Conservation (phyloP, 441 rosid species). For the Pelargonium hybrid region DNA sequence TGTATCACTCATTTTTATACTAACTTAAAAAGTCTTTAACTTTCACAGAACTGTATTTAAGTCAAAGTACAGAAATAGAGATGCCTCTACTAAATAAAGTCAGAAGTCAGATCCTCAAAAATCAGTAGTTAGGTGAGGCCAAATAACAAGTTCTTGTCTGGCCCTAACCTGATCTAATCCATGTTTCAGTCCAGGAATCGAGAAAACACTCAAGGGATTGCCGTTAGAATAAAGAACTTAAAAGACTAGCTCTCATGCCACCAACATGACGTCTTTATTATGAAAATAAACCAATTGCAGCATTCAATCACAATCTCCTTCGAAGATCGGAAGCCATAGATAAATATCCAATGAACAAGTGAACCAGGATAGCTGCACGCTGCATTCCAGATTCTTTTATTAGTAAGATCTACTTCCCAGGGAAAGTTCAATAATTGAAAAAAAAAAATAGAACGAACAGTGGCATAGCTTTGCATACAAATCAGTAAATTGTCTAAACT, state of each 20-base stretch:
- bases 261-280: slow-evolving; percentile 27
- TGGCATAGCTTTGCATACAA: slow-evolving; percentile 4
- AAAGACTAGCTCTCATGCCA: slow-evolving; percentile 19
- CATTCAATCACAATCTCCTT: slow-evolving; percentile 32
- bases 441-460: slow-evolving; percentile 10
- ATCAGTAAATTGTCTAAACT: neutral
- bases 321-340: slow-evolving; percentile 11
- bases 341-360: slow-evolving; percentile 11
- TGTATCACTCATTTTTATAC: slow-evolving; percentile 35
- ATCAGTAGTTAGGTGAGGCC: slow-evolving; percentile 7
- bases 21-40: slow-evolving; percentile 13
- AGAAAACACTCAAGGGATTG: slow-evolving; percentile 7
- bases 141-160: slow-evolving; percentile 9
- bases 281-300: slow-evolving; percentile 26
- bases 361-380: slow-evolving; percentile 16
- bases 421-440: neutral
- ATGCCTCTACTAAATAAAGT: slow-evolving; percentile 3
- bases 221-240: slow-evolving; percentile 10
- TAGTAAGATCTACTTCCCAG: slow-evolving; percentile 20
- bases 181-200: slow-evolving; percentile 16
- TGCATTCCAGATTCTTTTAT: slow-evolving; percentile 22
- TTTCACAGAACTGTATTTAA: slow-evolving; percentile 8
- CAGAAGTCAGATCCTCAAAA: slow-evolving; percentile 4
- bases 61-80: slow-evolving; percentile 9
- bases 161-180: slow-evolving; percentile 19